Conservation (phyloP, 176 grass and related monocot species). For the Otatea glauca region DNA sequence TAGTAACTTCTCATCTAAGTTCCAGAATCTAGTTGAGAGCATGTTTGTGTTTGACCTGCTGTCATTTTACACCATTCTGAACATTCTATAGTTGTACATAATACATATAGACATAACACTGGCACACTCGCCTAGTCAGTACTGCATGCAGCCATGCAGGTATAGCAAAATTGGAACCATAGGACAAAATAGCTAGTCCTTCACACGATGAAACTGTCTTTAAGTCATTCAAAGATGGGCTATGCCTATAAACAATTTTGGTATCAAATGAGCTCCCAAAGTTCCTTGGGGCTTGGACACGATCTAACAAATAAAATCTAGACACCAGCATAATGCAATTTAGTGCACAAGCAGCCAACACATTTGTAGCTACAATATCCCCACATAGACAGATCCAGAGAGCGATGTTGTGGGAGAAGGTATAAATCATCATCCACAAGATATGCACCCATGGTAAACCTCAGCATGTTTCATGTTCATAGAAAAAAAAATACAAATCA, state of each 20-base stretch:
- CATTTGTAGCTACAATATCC: not conserved
- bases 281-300: not conserved
- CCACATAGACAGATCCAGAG: not conserved
- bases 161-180: not conserved
- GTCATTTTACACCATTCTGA: not conserved
- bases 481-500: conserved; percentile 34
- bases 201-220: not conserved
- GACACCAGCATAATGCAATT: not conserved
- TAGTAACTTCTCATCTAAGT: not conserved
- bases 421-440: conserved; percentile 9
- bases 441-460: conserved; percentile 16
- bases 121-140: not conserved
- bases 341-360: not conserved
- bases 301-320: not conserved
- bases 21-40: not conserved
- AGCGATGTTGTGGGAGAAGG: not conserved
- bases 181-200: not conserved
- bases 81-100: too few relatives aligned
- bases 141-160: not conserved
- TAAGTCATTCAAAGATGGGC: not conserved
- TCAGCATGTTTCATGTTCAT: conserved; percentile 24
- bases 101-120: not conserved
- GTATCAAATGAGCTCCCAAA: not conserved
- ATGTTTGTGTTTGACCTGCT: not conserved
- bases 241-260: not conserved